phyloP scores from a whole-genome alignment of 164 flowering plant species.

The Kalanchoe fedtschenkoi region DNA sequence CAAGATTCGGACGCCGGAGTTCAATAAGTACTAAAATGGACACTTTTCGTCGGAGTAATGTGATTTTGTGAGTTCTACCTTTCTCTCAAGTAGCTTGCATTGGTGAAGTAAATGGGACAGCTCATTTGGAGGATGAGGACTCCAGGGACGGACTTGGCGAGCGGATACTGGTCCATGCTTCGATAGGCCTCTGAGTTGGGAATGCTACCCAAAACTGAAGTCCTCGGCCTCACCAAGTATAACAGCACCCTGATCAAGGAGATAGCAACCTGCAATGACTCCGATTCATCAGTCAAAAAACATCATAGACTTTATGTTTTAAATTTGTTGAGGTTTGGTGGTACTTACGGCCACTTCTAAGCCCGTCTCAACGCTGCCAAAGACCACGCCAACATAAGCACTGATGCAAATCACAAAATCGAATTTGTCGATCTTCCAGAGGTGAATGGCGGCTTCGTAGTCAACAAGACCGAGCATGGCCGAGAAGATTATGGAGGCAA shows the following conservation, averaged over 20 bases:
- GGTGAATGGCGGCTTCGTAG: not conserved
- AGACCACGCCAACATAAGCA: not conserved
- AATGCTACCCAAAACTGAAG: slow-evolving; percentile 40
- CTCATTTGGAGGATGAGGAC: slow-evolving; percentile 48
- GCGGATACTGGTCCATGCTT: slow-evolving; percentile 48
- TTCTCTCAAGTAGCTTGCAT: slow-evolving; percentile 58
- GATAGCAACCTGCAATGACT: slow-evolving; percentile 50
- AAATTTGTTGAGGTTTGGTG: no score
- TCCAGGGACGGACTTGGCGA: slow-evolving; percentile 40
- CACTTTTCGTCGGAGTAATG: not conserved
- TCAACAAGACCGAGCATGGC: not conserved
- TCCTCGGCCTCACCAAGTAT: slow-evolving; percentile 54
- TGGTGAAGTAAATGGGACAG: slow-evolving; percentile 66
- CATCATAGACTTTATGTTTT: no score
- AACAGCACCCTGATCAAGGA: slow-evolving; percentile 46
- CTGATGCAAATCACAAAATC: not conserved
- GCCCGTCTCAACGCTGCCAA: no score
- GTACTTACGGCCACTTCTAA: no score
- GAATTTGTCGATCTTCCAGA: not conserved
- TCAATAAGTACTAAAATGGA: not conserved
- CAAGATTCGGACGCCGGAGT: no score
- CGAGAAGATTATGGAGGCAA: not conserved
- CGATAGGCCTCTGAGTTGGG: slow-evolving; percentile 43
- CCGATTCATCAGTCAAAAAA: no score
- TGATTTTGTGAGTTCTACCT: slow-evolving; percentile 25